phyloP scores from a whole-genome alignment of 805 yeast genomes.

The Schizosaccharomyces pombe region DNA sequence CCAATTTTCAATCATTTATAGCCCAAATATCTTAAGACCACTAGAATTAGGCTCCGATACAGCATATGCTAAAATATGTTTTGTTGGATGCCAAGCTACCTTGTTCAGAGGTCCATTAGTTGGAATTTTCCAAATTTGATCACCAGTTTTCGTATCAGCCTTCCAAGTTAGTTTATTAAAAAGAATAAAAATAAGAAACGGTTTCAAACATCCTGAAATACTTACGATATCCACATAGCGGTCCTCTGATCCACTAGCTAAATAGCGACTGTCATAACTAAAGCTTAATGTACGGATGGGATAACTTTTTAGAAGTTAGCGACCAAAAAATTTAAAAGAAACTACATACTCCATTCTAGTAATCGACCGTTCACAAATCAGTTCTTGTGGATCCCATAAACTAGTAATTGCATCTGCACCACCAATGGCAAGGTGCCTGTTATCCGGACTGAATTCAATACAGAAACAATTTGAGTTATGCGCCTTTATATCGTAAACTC shows the following conservation, averaged over 20 bases:
- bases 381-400: slow-evolving; percentile 23
- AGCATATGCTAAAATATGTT: slow-evolving; percentile 13
- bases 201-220: background rate
- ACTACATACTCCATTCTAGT: slow-evolving; percentile 18
- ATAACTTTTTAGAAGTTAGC: background rate
- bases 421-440: slow-evolving; percentile 28
- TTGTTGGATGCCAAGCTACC: slow-evolving; percentile 17
- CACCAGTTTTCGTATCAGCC: slow-evolving; percentile 12
- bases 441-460: slow-evolving; percentile 29
- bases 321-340: background rate
- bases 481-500: background rate
- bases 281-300: slow-evolving; percentile 8
- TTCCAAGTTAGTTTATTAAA: background rate
- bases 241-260: slow-evolving; percentile 25
- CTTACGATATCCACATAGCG: slow-evolving; percentile 20
- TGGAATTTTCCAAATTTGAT: background rate
- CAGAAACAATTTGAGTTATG: slow-evolving; percentile 9
- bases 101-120: slow-evolving; percentile 10
- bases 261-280: slow-evolving; percentile 24
- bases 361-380: slow-evolving; percentile 20
- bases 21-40: background rate
- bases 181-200: background rate
- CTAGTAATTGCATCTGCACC: slow-evolving; percentile 34
- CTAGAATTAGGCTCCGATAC: slow-evolving; percentile 9
- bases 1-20: background rate